Evolutionary conservation across 164 flowering plant species (phyloP).

Genomic region (Pachysandra terminalis): DNA sequence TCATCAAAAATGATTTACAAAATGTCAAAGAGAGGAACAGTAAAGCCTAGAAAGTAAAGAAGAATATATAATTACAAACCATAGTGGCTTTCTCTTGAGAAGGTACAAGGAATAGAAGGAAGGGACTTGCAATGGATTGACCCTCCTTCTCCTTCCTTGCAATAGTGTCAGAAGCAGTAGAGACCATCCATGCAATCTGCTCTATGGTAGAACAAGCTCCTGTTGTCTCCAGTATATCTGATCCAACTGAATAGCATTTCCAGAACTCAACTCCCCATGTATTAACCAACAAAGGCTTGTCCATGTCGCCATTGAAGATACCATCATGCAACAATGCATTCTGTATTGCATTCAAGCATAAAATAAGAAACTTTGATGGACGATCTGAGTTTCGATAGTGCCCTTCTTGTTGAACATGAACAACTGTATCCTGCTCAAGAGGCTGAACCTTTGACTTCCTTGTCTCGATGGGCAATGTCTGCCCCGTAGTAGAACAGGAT

Average conservation of each 20-base stretch:
- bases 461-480: constrained; percentile 5
- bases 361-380: constrained; percentile 69
- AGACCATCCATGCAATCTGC: constrained; percentile 84
- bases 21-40: background rate
- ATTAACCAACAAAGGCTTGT: constrained; percentile 43
- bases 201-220: constrained; percentile 44
- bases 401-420: constrained; percentile 10
- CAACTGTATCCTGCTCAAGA: constrained; percentile 7
- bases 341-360: constrained; percentile 75
- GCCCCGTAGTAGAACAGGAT: constrained; percentile 7
- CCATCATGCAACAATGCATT: constrained; percentile 36
- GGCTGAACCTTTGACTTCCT: constrained; percentile 11
- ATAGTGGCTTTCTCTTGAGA: constrained; percentile 56
- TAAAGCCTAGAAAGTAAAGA: too few relatives aligned
- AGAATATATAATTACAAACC: constrained; percentile 39
- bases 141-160: constrained; percentile 64
- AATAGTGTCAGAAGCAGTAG: constrained; percentile 71
- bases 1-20: background rate
- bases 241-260: constrained; percentile 52
- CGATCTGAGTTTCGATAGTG: constrained; percentile 20
- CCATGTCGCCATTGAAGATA: constrained; percentile 18
- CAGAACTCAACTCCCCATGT: constrained; percentile 86
- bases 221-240: constrained; percentile 59
- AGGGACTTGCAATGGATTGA: constrained; percentile 43
- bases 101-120: constrained; percentile 72